Evolutionary conservation across 2,329 filamentous ascomycete genomes (phyloP), one percentile per base, ranked within the genome.

Genomic region (Aspergillus quadrilineatus): DNA sequence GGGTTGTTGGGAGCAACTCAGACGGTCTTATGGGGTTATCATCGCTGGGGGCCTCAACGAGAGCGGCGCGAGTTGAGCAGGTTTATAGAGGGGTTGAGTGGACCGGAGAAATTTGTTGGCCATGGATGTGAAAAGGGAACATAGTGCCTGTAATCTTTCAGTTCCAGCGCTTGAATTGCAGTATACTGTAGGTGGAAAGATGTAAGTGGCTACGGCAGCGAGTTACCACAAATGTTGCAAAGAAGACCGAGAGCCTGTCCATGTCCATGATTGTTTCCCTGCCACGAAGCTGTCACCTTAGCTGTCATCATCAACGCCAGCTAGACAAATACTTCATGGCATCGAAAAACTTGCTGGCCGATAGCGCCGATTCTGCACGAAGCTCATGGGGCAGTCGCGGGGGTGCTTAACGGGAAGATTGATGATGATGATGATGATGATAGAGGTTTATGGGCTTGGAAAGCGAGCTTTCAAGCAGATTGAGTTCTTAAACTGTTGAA

Each of bases 341-440:
- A 22, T 22, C 22, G 3, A 22, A 22, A 22, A 80, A 9, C 65
- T 79, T 55, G 74, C 81, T 1, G 79, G 68, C 0, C 79, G 80
- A 0, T 71, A 78, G 6, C 73, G 67, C 0, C 67, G 79, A 0
- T 82, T 82, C 60, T 81, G 79, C 48, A 82, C 79, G 0, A 60
- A 60, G 6, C 66, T 82, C 1, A 80, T 80, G 77, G 54, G 8
- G 64, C 65, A 1, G 81, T 74, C 50, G 43, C 60, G 1, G 76
- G 75, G 0, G 29, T 56, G 0, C 51, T 80, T 0, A 70, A 80
- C 37, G 79, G 80, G 1, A 82, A 82, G 58, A 42, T 81, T 2
- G 79, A 79, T 0, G 79, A 79, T 0, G 79, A 81, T 60, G 79
- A 79, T 0, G 79, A 81, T 60, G 79, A 81, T 60, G 79, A 71